Base-by-base conservation (phyloP, 352 stramenopile species). In the Phytophthora pini region DNA sequence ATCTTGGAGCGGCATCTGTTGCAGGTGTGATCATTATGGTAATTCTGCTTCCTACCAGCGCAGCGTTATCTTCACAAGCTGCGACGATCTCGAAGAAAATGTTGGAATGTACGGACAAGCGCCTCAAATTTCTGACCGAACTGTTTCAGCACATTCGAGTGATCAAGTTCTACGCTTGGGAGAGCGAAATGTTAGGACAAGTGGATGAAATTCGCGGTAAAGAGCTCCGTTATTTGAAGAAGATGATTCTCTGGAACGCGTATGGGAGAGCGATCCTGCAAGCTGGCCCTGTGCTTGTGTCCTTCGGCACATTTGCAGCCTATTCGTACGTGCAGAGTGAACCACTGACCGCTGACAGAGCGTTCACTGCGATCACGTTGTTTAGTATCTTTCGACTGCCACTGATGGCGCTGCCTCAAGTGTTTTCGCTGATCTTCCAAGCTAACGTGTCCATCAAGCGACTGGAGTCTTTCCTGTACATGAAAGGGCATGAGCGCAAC, bases 311-410 rank as follows among this genome's bases (percentile, higher is more conserved):
- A 3, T 93, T 94, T 68, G 77, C 79, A 6, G 73, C 82, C 22
- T 89, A 84, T 64, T 75, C 81, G 15, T 84, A 76, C 48, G 46
- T 88, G 47, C 56, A 80, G 22, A 60, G 65, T 3, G 61, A 77
- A 26, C 68, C 77, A 17, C 98, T 76, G 77, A 98, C 68, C 67
- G 95, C 55, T 0, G 86, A 96, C 15, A 87, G 77, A 29, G 97
- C 97, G 20, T 97, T 99, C 63, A 99, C 97, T 4, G 88, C 94
- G 2, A 84, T 99, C 49, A 90, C 95, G 12, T 68, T 99, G 13
- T 99, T 99, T 70, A 97, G 98, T 56, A 94, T 99, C 51, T 88
- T 99, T 24, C 83, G 97, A 5, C 91, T 99, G 58, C 97, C 98
- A 7, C 78, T 99, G 3, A 95, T 95, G 62, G 96, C 96, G 64